Evolutionary conservation across 2,329 filamentous ascomycete genomes (phyloP), one percentile per base, ranked within the genome.

Genomic region (Septoria linicola): DNA sequence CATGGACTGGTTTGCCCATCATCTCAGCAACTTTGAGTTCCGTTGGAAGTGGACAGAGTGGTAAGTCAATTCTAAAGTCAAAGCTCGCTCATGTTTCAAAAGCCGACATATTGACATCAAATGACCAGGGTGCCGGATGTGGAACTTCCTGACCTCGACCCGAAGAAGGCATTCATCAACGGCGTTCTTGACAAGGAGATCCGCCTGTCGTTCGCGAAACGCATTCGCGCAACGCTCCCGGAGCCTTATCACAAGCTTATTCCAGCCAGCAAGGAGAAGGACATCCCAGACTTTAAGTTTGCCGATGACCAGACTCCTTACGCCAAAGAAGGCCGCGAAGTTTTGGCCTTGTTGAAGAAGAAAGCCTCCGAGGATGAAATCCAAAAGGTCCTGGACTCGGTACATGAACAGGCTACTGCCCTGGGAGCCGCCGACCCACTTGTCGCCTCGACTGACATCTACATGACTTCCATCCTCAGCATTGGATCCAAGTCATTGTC

Each of bases 11-110:
- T 99, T 99, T 67, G 82, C 92, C 14, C 93, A 99, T 69, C 93
- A 99, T 74, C 75, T 99, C 60, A 96, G 91, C 73, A 99, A 99
- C 74, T 99, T 99, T 68, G 93, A 95, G 46, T 99, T 97, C 69
- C 93, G 93, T 8, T 99, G 93, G 93, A 97, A 97, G 72, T 99
- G 93, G 93, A 85, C 87, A 13, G 93, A 99, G 73, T 99, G 93
- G 93, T 82, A 70, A 63, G 77, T 72, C 17, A 10, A 39, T 20
- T 32, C 13, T 8, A 50, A 27, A 44, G 21, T 34, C 31, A 34
- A 17, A 25, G 20, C 20, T 34, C 17, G 32, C 25, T 36, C n/a
- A 8, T 45, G 49, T 45, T 45, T 45, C 30, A 39, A 44, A 16
- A 19, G 14, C 30, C 6, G 10, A 23, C 19, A 11, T 25, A 20